Base-by-base conservation (phyloP, 2,329 filamentous ascomycete species). In the Ilyonectria destructans region DNA sequence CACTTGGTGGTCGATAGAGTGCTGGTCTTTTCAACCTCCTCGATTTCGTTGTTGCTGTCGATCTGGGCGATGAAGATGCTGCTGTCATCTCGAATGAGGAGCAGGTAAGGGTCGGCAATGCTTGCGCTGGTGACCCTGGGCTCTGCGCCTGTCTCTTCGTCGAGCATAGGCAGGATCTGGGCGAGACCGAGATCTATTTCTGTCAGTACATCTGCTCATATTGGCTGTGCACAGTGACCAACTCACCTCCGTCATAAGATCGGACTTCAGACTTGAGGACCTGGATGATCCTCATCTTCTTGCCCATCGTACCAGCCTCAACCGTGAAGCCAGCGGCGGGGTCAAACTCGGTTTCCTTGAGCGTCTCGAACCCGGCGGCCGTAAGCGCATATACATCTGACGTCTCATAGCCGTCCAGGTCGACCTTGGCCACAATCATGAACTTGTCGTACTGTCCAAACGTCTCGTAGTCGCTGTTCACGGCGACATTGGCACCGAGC, bases 101-200 rank as follows among this genome's bases (percentile, higher is more conserved):
- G 84, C 13, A 99, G 81, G 77, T 95, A 98, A 0, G 94, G 94
- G 74, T 98, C 96, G 21, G 89, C 89, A 74, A 98, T 95, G 78
- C 93, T 97, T 43, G 93, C 92, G 75, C 90, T 92, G 52, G 95
- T 84, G 48, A 96, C 92, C 60, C 91, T 88, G 5, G 94, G 91
- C 75, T 97, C 94, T 21, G 89, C 91, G 13, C 93, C 95, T 0
- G 92, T 95, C 71, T 96, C 93, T 75, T 97, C 96, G 75, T 98
- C 96, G 69, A 94, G 89, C 88, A 98, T 94, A 1, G 95, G 94
- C 57, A 98, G 88, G 62, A 99, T 98, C 77, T 98, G 96, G 52
- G 92, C 91, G 60, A 99, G 87, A 12, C 92, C 93, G 67, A 99
- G 88, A 80, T 97, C 94, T 94, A 76, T n/a, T 8, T 0, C 17